phyloP scores from a whole-genome alignment of 2,329 filamentous ascomycete genomes.

The Talaromyces sp. region DNA sequence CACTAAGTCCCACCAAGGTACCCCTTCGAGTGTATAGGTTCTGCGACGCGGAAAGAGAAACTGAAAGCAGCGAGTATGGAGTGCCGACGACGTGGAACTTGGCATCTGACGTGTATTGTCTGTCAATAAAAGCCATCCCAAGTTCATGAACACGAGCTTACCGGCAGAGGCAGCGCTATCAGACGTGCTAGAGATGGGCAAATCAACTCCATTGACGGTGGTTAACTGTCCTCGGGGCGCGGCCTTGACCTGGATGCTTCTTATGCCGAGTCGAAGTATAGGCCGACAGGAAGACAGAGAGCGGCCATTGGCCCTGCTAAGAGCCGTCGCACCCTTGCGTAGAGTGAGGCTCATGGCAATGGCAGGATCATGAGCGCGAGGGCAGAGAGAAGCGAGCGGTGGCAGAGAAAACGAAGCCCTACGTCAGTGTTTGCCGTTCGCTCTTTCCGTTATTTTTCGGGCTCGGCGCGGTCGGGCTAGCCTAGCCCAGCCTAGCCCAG shows the following conservation, averaged over 20 bases:
- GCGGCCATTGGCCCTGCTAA: constrained; percentile 23
- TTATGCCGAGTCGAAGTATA: constrained; percentile 17
- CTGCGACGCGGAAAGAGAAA: constrained; percentile 87
- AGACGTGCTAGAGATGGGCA: constrained; percentile 32
- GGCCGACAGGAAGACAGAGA: constrained; percentile 14
- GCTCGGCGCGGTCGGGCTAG: neutral
- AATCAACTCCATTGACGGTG: constrained; percentile 30
- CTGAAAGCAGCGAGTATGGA: constrained; percentile 89
- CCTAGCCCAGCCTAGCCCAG: neutral
- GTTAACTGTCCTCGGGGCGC: constrained; percentile 34
- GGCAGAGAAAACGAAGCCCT: constrained; percentile 4
- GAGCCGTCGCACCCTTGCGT: constrained; percentile 28
- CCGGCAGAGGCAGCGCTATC: constrained; percentile 38
- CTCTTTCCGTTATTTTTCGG: neutral
- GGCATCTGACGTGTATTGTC: constrained; percentile 59
- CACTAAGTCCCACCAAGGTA: constrained; percentile 82
- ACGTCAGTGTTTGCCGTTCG: constrained; percentile 10
- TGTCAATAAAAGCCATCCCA: neutral
- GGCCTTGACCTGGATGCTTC: constrained; percentile 41
- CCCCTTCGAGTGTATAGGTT: constrained; percentile 88
- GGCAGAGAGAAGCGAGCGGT: neutral
- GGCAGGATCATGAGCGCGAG: constrained; percentile 10
- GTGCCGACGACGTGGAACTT: constrained; percentile 89
- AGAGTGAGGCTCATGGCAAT: constrained; percentile 31
- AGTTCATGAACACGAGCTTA: constrained; percentile 16